Percentiles rank a stretch among this genome's conserved stretches.
Evolutionary conservation across 2,329 filamentous ascomycete genomes (phyloP).

Genomic region (Periglandula ipomoeae): DNA sequence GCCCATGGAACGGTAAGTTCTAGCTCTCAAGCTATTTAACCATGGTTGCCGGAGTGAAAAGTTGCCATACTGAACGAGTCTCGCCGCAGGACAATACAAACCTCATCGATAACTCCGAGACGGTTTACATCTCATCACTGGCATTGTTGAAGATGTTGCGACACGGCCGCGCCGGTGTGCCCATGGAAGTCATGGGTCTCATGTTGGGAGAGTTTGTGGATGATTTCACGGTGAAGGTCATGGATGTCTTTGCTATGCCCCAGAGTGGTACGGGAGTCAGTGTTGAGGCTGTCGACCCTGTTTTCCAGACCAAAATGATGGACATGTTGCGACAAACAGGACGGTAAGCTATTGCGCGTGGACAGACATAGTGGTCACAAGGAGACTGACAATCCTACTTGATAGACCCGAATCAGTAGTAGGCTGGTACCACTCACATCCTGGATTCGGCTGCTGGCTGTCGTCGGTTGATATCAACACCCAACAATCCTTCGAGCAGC

Average conservation of each 20-base stretch:
- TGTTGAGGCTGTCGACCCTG: constrained; percentile 95
- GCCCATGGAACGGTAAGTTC: constrained; percentile 31
- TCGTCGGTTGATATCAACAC: constrained; percentile 99
- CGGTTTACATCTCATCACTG: constrained; percentile 96
- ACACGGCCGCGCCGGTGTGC: constrained; percentile 92
- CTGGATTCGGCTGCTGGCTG: constrained; percentile 97
- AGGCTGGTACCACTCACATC: constrained; percentile 99
- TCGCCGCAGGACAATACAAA: constrained; percentile 69
- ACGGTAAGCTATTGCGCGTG: constrained; percentile 47
- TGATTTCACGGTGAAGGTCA: constrained; percentile 95
- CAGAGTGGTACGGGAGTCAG: constrained; percentile 97
- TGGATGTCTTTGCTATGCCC: constrained; percentile 99
- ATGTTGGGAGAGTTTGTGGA: constrained; percentile 99
- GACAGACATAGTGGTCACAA: constrained; percentile 1
- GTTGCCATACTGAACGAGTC: neutral
- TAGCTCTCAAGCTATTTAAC: neutral
- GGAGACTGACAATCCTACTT: neutral
- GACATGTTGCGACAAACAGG: constrained; percentile 98
- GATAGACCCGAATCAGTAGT: constrained; percentile 88
- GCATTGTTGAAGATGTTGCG: constrained; percentile 97
- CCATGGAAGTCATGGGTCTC: constrained; percentile 99
- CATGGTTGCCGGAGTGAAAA: neutral
- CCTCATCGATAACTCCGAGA: constrained; percentile 98
- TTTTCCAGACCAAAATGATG: constrained; percentile 99
- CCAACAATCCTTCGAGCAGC: constrained; percentile 98